Conservation (phyloP, 306 rosid genomes). For the Cicer chorassanicum region DNA sequence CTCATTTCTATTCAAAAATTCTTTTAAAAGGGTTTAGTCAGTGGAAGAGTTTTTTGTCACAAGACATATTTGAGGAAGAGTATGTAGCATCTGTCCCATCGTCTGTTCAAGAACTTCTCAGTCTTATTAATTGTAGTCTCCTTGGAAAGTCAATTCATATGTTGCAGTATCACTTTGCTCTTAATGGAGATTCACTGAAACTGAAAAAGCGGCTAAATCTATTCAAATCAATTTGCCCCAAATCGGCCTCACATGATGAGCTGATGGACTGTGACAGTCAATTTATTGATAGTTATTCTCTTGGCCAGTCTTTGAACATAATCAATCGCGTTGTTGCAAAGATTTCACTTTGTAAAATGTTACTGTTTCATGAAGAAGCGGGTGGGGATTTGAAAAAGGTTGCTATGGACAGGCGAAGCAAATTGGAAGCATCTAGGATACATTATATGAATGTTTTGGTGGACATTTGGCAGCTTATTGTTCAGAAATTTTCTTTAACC, state of each 20-base stretch:
- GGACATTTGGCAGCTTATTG: constrained; percentile 71
- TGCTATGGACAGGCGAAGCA: constrained; percentile 46
- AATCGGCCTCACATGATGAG: constrained; percentile 51
- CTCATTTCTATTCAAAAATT: constrained; percentile 64
- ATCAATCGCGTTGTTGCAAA: constrained; percentile 66
- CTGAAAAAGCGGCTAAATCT: constrained; percentile 62
- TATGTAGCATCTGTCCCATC: constrained; percentile 63
- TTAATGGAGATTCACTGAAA: constrained; percentile 60
- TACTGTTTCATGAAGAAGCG: constrained; percentile 63
- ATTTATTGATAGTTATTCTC: constrained; percentile 53
- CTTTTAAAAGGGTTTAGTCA: constrained; percentile 67
- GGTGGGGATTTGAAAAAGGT: constrained; percentile 47
- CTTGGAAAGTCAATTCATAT: constrained; percentile 76
- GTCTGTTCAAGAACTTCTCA: constrained; percentile 64
- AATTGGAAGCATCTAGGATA: constrained; percentile 53
- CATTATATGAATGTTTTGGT: constrained; percentile 64
- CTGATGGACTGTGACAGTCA: constrained; percentile 65
- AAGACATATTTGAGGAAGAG: constrained; percentile 70
- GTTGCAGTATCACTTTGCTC: constrained; percentile 64
- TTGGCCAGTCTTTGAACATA: constrained; percentile 58
- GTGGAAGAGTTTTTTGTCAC: constrained; percentile 71
- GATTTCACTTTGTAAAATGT: constrained; percentile 66
- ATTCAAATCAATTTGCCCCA: constrained; percentile 63
- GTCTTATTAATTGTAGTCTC: constrained; percentile 67
- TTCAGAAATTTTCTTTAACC: constrained; percentile 55